These are phyloP conservation scores for Volvox reticuliferus DNA, from an alignment of 139 green algal genomes.

Conservation along the genomic window DNA sequence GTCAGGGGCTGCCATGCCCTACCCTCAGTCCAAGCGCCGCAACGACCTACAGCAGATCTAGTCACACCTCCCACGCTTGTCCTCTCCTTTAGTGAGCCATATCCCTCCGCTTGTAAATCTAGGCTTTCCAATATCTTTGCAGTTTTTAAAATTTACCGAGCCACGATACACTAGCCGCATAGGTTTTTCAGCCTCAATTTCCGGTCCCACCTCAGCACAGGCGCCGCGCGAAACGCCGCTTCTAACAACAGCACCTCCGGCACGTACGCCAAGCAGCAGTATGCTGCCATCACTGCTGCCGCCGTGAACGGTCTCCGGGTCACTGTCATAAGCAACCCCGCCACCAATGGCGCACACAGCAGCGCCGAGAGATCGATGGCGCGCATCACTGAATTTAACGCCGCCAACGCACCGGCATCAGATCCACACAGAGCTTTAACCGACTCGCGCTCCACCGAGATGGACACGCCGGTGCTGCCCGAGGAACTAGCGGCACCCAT, in stretches of 20 bases:
- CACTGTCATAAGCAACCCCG: conserved; percentile 81
- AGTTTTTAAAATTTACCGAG: no score
- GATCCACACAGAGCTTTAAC: conserved; percentile 62
- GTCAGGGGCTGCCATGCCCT: no score
- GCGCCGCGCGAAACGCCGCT: conserved; percentile 41
- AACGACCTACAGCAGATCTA: no score
- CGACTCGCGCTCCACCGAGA: conserved; percentile 79
- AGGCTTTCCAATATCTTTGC: no score
- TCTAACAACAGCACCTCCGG: conserved; percentile 75
- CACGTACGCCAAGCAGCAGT: conserved; percentile 70
- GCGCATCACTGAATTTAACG: conserved; percentile 65
- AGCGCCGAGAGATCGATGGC: conserved; percentile 85
- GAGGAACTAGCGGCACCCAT: conserved; percentile 68
- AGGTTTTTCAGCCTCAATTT: no score
- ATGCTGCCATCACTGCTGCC: conserved; percentile 62
- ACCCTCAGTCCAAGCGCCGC: no score
- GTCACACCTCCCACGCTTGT: no score
- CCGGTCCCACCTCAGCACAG: conserved; percentile 56
- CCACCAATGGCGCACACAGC: conserved; percentile 73
- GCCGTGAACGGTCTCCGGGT: conserved; percentile 38
- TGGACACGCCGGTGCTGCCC: conserved; percentile 67
- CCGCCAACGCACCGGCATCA: conserved; percentile 39
- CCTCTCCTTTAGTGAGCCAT: no score
- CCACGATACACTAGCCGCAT: no score
- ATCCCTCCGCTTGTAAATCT: no score